phyloP scores from a whole-genome alignment of 2,329 filamentous ascomycete species.

The Fusarium dlaminii region DNA sequence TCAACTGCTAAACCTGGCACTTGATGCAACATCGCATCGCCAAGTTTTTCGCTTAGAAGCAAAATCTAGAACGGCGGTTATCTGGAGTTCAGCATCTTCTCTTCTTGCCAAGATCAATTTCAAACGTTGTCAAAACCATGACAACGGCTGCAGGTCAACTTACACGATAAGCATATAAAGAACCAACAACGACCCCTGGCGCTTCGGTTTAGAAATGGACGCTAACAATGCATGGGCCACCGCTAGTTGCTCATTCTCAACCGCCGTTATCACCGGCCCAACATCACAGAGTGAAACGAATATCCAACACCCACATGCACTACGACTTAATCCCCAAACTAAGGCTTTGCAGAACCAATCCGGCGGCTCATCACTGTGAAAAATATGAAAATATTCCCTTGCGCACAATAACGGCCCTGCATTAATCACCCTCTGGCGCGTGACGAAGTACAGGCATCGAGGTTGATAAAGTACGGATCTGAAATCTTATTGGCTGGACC shows the following conservation, averaged over 20 bases:
- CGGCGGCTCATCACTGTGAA: constrained; percentile 27
- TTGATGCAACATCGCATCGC: neutral
- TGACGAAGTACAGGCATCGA: constrained; percentile 31
- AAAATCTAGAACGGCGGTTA: neutral
- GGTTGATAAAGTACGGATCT: neutral
- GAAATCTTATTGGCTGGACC: constrained; percentile 41
- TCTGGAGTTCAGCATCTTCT: neutral
- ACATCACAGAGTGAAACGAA: constrained; percentile 32
- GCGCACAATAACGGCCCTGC: constrained; percentile 32
- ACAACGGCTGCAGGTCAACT: neutral
- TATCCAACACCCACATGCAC: constrained; percentile 27
- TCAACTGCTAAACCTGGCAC: neutral
- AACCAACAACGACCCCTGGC: constrained; percentile 29
- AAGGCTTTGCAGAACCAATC: constrained; percentile 33
- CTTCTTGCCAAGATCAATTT: neutral
- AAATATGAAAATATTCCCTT: constrained; percentile 11
- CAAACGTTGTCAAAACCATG: constrained; percentile 9
- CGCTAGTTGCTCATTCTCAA: constrained; percentile 3
- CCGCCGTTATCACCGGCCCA: constrained; percentile 10
- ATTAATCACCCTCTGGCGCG: constrained; percentile 40
- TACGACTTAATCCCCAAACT: constrained; percentile 20
- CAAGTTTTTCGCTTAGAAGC: constrained; percentile 1
- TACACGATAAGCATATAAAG: constrained; percentile 10
- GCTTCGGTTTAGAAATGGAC: constrained; percentile 28
- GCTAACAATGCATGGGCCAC: constrained; percentile 24